phyloP scores from a whole-genome alignment of 2,329 filamentous ascomycete species.

The Furcasterigmium furcatum region DNA sequence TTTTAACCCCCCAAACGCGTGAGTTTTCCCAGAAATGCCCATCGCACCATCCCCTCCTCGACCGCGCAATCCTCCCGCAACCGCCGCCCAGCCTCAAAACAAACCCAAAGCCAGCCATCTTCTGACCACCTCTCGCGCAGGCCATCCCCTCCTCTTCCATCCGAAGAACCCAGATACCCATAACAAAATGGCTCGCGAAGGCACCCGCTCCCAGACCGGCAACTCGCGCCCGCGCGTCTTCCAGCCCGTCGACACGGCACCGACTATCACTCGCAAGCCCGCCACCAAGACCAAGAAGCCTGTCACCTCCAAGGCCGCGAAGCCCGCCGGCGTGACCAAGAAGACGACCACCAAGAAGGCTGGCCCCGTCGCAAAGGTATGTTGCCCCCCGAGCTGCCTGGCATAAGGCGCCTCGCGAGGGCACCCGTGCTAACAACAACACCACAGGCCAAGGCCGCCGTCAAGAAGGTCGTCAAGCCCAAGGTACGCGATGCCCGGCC shows the following conservation, averaged over 20 bases:
- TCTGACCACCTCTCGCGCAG: no score
- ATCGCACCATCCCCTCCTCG: no score
- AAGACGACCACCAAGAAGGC: slow-evolving; percentile 12
- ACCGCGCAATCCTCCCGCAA: background rate
- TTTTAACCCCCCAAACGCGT: background rate
- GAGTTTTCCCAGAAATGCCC: no score
- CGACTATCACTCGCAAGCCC: slow-evolving; percentile 37
- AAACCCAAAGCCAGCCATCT: no score
- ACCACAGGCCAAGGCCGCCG: slow-evolving; percentile 11
- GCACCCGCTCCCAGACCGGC: slow-evolving; percentile 49
- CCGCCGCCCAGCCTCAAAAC: no score
- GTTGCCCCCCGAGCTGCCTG: background rate
- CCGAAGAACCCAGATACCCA: no score
- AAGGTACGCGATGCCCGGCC: slow-evolving; percentile 5
- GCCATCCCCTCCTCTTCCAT: no score
- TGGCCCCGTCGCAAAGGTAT: slow-evolving; percentile 8
- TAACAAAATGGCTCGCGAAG: slow-evolving; percentile 47
- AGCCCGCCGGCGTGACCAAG: slow-evolving; percentile 13
- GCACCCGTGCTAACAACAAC: no score
- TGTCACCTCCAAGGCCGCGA: slow-evolving; percentile 6
- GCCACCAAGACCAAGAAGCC: slow-evolving; percentile 7
- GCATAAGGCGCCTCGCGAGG: no score
- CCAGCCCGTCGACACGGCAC: slow-evolving; percentile 42
- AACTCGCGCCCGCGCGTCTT: slow-evolving; percentile 51
- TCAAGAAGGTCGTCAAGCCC: slow-evolving; percentile 10